A percentile compares a stretch with the other conserved stretches of the same genome.
phyloP scores from a whole-genome alignment of 768 basidiomycete genomes.

The Termitomyces sp. region DNA sequence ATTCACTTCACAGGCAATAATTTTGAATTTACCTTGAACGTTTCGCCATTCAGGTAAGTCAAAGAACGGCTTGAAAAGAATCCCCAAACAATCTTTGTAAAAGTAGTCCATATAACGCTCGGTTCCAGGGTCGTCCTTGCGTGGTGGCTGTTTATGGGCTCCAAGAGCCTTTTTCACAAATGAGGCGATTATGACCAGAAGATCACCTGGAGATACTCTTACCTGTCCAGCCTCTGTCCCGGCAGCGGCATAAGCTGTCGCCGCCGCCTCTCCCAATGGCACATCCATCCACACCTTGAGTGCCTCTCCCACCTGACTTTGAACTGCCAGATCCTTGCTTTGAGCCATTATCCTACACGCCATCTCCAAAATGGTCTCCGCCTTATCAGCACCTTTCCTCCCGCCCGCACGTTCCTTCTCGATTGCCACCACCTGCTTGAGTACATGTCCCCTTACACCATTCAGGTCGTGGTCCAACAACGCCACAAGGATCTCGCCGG shows the following conservation, averaged over 20 bases:
- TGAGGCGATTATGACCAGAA: background rate
- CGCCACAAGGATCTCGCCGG: slow-evolving; percentile 79
- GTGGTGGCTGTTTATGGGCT: slow-evolving; percentile 29
- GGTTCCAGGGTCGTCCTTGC: slow-evolving; percentile 80
- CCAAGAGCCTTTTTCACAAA: slow-evolving; percentile 35
- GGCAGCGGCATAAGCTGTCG: slow-evolving; percentile 22
- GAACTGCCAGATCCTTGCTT: slow-evolving; percentile 80
- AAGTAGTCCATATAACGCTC: slow-evolving; percentile 93
- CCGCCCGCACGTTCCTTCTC: slow-evolving; percentile 57
- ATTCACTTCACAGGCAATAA: background rate
- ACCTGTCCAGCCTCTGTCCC: slow-evolving; percentile 29
- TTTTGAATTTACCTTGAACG: slow-evolving; percentile 22
- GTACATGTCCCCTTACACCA: slow-evolving; percentile 78
- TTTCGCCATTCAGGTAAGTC: slow-evolving; percentile 64
- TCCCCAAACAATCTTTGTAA: slow-evolving; percentile 77
- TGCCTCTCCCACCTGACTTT: slow-evolving; percentile 88
- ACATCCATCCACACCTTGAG: slow-evolving; percentile 80
- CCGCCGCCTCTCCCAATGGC: slow-evolving; percentile 36
- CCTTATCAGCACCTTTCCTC: slow-evolving; percentile 54
- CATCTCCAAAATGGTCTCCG: slow-evolving; percentile 71
- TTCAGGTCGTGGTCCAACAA: slow-evolving; percentile 89
- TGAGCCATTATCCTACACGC: slow-evolving; percentile 74
- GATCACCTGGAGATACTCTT: slow-evolving; percentile 9
- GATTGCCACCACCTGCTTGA: slow-evolving; percentile 75
- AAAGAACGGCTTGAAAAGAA: slow-evolving; percentile 75